Percentiles rank a stretch among this genome's conserved stretches.
These are phyloP conservation scores for Solanum sparsipilum DNA, from an alignment of 257 asterid species.

Conservation along the genomic window DNA sequence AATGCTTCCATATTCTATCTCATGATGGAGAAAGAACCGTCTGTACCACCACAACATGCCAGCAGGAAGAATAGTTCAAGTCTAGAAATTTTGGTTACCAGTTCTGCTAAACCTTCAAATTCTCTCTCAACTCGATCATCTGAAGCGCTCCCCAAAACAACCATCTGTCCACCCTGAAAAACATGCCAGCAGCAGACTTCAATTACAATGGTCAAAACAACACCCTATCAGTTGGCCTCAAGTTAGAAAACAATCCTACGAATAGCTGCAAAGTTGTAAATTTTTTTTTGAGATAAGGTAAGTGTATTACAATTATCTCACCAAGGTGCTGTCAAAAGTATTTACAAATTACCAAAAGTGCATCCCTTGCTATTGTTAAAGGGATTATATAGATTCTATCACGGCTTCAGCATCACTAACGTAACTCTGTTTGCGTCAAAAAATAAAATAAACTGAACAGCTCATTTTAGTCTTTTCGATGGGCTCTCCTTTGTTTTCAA, in stretches of 20 bases:
- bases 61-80: neutral
- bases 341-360: neutral
- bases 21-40: neutral
- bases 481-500: neutral
- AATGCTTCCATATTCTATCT: neutral
- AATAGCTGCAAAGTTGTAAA: neutral
- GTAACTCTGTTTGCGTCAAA: neutral
- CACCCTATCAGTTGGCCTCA: neutral
- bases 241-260: neutral
- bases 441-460: neutral
- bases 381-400: neutral
- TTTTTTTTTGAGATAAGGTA: neutral
- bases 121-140: conserved; percentile 75
- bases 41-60: neutral
- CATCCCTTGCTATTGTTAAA: neutral
- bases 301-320: neutral
- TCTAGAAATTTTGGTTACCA: conserved; percentile 33
- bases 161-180: conserved; percentile 76
- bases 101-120: conserved; percentile 62
- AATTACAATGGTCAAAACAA: neutral
- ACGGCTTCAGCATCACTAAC: neutral
- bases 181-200: neutral
- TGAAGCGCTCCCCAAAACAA: conserved; percentile 74
- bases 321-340: neutral
- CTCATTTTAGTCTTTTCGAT: neutral